These are phyloP conservation scores for Alopecurus myosuroides DNA, from an alignment of 176 grass and related monocot genomes.

Conservation along the genomic window DNA sequence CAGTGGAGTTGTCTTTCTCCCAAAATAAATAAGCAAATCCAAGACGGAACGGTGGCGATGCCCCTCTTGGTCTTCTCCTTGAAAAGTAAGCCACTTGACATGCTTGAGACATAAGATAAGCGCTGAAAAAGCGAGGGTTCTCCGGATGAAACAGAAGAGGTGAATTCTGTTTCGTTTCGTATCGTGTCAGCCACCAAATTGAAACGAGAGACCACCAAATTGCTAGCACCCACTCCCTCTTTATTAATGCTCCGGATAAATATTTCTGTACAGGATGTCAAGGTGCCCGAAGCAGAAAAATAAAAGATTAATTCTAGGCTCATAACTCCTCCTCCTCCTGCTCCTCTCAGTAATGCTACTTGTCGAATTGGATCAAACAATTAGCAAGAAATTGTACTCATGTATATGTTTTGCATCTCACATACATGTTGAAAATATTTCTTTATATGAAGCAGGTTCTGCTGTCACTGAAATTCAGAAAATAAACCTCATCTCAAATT, in stretches of 20 bases:
- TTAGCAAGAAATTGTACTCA: too few species aligned
- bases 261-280: not conserved
- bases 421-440: too few species aligned
- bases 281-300: conserved; percentile 33
- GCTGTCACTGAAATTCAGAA: too few species aligned
- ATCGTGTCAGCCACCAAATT: not conserved
- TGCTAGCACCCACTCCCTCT: not conserved
- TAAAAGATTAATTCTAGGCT: conserved; percentile 31
- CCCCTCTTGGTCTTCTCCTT: not conserved
- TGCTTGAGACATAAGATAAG: not conserved
- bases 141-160: not conserved
- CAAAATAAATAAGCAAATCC: not conserved
- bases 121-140: not conserved
- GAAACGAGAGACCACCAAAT: not conserved
- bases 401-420: too few species aligned
- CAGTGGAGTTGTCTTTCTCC: not conserved
- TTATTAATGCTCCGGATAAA: conserved; percentile 33
- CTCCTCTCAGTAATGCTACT: not conserved
- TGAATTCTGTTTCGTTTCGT: not conserved
- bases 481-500: too few species aligned
- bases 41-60: not conserved
- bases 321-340: too few species aligned
- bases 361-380: too few species aligned
- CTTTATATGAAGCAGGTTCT: too few species aligned
- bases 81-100: not conserved